phyloP scores from a whole-genome alignment of 768 basidiomycete genomes.

The Lactarius pseudohatsudake region DNA sequence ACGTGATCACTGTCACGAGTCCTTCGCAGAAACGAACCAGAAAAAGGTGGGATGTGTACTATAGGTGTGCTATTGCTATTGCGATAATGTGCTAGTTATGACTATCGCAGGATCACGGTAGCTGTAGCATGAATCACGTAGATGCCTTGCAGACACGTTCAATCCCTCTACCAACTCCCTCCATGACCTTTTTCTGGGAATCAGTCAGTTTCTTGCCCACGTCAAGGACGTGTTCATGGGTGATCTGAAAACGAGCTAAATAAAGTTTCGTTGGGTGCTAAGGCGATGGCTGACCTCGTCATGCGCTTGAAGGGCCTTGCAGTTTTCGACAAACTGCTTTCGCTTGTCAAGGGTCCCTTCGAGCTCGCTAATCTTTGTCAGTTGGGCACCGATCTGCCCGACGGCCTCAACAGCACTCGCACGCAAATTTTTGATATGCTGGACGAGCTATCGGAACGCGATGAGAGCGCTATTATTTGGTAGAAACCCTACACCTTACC shows the following conservation, averaged over 20 bases:
- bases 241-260: constrained; percentile 44
- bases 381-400: constrained; percentile 54
- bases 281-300: constrained; percentile 37
- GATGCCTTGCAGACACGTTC: constrained; percentile 47
- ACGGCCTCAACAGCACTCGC: constrained; percentile 50
- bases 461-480: constrained; percentile 11
- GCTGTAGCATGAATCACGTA: constrained; percentile 21
- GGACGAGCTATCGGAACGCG: constrained; percentile 51
- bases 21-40: not conserved
- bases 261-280: not conserved
- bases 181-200: constrained; percentile 66
- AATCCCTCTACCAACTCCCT: constrained; percentile 72
- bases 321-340: constrained; percentile 51
- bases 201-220: constrained; percentile 67
- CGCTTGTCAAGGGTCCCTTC: constrained; percentile 55
- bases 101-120: not conserved
- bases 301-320: constrained; percentile 41
- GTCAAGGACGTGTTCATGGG: constrained; percentile 60
- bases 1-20: constrained; percentile 3
- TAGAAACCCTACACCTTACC: constrained; percentile 42
- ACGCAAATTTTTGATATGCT: constrained; percentile 64
- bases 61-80: not conserved
- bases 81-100: not conserved
- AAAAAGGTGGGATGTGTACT: not conserved
- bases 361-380: constrained; percentile 51